phyloP scores from a whole-genome alignment of 2,329 filamentous ascomycete genomes.

The Trichoderma arundinaceum region DNA sequence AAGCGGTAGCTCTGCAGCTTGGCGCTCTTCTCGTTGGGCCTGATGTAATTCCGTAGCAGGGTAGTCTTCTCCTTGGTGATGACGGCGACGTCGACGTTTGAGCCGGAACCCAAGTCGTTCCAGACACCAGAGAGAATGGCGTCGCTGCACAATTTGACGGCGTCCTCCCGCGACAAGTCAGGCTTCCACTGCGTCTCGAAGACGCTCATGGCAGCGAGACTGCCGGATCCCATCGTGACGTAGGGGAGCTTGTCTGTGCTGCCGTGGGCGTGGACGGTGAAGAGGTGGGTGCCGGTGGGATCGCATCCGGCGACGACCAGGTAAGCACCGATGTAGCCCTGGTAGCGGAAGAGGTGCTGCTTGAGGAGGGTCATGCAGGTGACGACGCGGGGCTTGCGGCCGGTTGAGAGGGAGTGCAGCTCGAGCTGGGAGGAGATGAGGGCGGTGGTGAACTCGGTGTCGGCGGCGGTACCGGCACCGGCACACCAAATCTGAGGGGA shows the following conservation, averaged over 20 bases:
- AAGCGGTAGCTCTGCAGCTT: slow-evolving; percentile 96
- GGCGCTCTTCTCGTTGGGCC: slow-evolving; percentile 85
- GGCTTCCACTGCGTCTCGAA: slow-evolving; percentile 97
- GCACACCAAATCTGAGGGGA: slow-evolving; percentile 99
- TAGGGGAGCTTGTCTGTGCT: slow-evolving; percentile 98
- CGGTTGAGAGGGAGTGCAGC: slow-evolving; percentile 93
- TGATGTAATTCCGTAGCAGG: slow-evolving; percentile 89
- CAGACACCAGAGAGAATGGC: slow-evolving; percentile 97
- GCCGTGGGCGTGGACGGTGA: slow-evolving; percentile 98
- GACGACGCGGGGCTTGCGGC: slow-evolving; percentile 94
- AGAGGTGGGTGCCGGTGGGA: slow-evolving; percentile 91
- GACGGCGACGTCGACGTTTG: slow-evolving; percentile 95
- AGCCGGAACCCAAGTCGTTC: slow-evolving; percentile 96
- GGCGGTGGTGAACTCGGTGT: slow-evolving; percentile 98
- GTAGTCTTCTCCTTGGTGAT: slow-evolving; percentile 96
- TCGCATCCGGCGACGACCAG: slow-evolving; percentile 96
- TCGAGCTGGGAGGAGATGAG: slow-evolving; percentile 99
- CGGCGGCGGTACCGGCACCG: slow-evolving; percentile 94
- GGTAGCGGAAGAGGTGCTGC: slow-evolving; percentile 98
- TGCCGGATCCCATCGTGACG: slow-evolving; percentile 98
- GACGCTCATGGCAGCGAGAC: slow-evolving; percentile 94
- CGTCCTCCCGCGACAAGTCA: slow-evolving; percentile 75
- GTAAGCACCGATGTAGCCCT: slow-evolving; percentile 97
- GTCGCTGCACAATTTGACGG: slow-evolving; percentile 80
- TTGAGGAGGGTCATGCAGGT: slow-evolving; percentile 99